Conservation (phyloP, 2,329 filamentous ascomycete species). For the Harringtonia lauricola region DNA sequence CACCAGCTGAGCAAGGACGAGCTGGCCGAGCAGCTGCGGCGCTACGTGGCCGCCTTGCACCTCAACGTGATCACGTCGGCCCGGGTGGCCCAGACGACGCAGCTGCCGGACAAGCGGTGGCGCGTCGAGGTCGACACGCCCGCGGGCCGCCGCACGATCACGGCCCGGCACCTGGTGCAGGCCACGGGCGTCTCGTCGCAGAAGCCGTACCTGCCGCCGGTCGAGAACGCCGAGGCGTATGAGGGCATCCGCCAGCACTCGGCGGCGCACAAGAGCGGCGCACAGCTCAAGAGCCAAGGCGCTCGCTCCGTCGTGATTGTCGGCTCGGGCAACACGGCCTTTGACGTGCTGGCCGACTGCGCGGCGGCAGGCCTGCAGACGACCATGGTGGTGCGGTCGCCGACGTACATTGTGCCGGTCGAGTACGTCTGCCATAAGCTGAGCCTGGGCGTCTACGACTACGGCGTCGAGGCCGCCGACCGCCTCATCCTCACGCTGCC, state of each 20-base stretch:
- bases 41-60: conserved; percentile 1
- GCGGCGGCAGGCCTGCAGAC: neutral
- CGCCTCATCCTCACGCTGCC: conserved; percentile 1
- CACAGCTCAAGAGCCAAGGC: neutral
- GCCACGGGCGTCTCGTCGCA: conserved; percentile 3
- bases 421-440: conserved; percentile 1
- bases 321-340: conserved; percentile 5
- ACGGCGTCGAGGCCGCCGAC: neutral
- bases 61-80: neutral
- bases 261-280: neutral
- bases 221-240: neutral
- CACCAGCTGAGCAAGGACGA: neutral
- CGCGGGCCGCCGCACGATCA: neutral
- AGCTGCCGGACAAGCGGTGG: conserved; percentile 1
- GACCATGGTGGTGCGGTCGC: conserved; percentile 3
- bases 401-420: neutral
- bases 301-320: neutral
- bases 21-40: neutral
- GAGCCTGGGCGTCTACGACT: conserved; percentile 3
- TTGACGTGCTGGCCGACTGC: conserved; percentile 4
- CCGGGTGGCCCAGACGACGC: neutral
- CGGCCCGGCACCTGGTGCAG: conserved; percentile 1
- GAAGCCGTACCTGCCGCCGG: neutral
- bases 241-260: neutral
- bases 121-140: neutral